A percentile compares a stretch with the other conserved stretches of the same genome.
These are phyloP conservation scores for Corrigiola litoralis DNA, from an alignment of 179 eudicot genomes.

Conservation along the genomic window DNA sequence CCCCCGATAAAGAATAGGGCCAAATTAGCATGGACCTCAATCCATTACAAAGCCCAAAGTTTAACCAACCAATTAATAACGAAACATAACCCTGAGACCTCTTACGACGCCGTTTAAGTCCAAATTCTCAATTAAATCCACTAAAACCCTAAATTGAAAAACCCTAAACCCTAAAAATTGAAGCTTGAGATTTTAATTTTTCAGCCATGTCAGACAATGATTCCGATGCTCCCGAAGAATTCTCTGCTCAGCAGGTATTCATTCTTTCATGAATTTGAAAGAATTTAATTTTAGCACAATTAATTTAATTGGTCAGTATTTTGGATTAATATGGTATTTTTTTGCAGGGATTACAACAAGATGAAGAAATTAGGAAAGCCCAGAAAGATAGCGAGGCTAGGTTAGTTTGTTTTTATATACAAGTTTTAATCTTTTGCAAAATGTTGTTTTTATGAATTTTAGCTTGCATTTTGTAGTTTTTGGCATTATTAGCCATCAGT, in stretches of 20 bases:
- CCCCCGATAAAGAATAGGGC: no score
- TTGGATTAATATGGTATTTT: neutral
- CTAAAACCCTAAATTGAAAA: conserved; percentile 7
- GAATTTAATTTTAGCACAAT: neutral
- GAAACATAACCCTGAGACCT: no score
- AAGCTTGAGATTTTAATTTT: neutral
- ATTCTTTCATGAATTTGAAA: neutral
- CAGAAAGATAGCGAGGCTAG: conserved; percentile 42
- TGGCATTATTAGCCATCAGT: no score
- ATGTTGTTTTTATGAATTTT: neutral
- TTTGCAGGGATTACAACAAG: conserved; percentile 46
- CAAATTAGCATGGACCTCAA: no score
- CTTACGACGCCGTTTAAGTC: no score
- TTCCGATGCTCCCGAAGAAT: conserved; percentile 66
- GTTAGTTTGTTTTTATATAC: conserved; percentile 21
- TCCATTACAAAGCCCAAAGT: no score
- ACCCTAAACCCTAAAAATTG: no score
- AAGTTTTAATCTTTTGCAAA: neutral
- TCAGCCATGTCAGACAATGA: conserved; percentile 27
- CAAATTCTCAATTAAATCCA: no score
- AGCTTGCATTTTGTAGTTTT: neutral
- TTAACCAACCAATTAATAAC: no score
- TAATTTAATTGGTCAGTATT: neutral
- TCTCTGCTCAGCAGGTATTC: conserved; percentile 46
- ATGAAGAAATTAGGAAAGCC: conserved; percentile 46